phyloP scores from a whole-genome alignment of 2,329 filamentous ascomycete species.

The Apiospora pterosperma region DNA sequence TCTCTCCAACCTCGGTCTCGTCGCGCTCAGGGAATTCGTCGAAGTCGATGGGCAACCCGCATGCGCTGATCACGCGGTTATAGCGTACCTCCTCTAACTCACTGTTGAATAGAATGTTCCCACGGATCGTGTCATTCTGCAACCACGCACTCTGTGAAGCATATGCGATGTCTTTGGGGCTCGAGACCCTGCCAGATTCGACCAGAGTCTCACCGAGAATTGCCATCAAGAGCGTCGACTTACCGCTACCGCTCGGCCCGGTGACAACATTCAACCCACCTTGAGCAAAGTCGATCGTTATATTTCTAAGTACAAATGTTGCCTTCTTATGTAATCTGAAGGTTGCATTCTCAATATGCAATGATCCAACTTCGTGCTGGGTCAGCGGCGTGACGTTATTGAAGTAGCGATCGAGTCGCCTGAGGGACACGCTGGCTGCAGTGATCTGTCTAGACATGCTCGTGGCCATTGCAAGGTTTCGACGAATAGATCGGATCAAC shows the following conservation, averaged over 20 bases:
- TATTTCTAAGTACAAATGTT: conserved; percentile 43
- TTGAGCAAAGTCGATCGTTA: conserved; percentile 49
- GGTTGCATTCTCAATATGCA: conserved; percentile 42
- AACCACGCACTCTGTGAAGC: conserved; percentile 57
- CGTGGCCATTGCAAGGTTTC: conserved; percentile 49
- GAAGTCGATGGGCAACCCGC: conserved; percentile 49
- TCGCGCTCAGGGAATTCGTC: conserved; percentile 48
- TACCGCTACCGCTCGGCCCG: conserved; percentile 54
- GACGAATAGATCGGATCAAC: conserved; percentile 49
- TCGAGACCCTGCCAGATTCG: conserved; percentile 43
- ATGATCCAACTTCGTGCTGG: conserved; percentile 45
- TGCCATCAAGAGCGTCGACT: conserved; percentile 51
- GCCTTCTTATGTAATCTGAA: conserved; percentile 50
- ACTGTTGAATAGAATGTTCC: conserved; percentile 54
- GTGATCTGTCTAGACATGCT: conserved; percentile 38
- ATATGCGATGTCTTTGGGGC: conserved; percentile 51
- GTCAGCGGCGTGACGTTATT: conserved; percentile 44
- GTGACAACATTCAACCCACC: conserved; percentile 52
- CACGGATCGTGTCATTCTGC: conserved; percentile 52
- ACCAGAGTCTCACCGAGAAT: conserved; percentile 54
- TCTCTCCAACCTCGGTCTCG: conserved; percentile 50
- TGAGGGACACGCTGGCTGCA: conserved; percentile 44
- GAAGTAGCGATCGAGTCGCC: conserved; percentile 53
- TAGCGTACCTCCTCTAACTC: conserved; percentile 51
- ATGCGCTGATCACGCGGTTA: conserved; percentile 51